Conservation (phyloP, 192 early-diverging fungal genomes). For the Backusella circina region DNA sequence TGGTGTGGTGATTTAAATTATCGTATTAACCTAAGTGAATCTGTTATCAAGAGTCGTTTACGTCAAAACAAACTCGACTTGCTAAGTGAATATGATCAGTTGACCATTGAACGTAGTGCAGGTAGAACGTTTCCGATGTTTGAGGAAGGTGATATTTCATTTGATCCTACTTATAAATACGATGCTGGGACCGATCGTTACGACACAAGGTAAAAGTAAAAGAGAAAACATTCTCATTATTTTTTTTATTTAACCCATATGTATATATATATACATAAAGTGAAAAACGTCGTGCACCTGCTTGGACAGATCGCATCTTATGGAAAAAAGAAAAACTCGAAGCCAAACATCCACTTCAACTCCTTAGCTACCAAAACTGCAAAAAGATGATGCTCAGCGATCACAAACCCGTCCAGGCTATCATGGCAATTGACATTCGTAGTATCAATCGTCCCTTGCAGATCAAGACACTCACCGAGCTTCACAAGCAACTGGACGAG, state of each 20-base stretch:
- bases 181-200: conserved; percentile 77
- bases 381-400: conserved; percentile 75
- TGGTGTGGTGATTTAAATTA: conserved; percentile 98
- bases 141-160: conserved; percentile 72
- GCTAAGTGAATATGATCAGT: conserved; percentile 82
- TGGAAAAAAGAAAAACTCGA: conserved; percentile 57
- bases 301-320: conserved; percentile 93
- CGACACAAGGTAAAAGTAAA: conserved; percentile 63
- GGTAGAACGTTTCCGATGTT: conserved; percentile 81
- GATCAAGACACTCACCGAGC: conserved; percentile 49
- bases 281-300: conserved; percentile 79
- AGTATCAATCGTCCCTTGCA: conserved; percentile 55
- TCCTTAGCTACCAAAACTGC: conserved; percentile 51
- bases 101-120: conserved; percentile 58
- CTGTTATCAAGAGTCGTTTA: conserved; percentile 54
- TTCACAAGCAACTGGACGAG: conserved; percentile 73
- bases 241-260: too few species aligned
- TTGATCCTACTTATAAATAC: conserved; percentile 93
- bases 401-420: conserved; percentile 87
- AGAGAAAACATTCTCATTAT: background rate
- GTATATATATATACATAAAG: too few species aligned
- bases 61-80: conserved; percentile 53
- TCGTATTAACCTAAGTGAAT: conserved; percentile 66
- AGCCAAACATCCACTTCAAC: conserved; percentile 25
- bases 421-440: conserved; percentile 65